A percentile compares a stretch with the other conserved stretches of the same genome.
phyloP scores from a whole-genome alignment of 352 stramenopile genomes.

The Globisporangium radiosum region DNA sequence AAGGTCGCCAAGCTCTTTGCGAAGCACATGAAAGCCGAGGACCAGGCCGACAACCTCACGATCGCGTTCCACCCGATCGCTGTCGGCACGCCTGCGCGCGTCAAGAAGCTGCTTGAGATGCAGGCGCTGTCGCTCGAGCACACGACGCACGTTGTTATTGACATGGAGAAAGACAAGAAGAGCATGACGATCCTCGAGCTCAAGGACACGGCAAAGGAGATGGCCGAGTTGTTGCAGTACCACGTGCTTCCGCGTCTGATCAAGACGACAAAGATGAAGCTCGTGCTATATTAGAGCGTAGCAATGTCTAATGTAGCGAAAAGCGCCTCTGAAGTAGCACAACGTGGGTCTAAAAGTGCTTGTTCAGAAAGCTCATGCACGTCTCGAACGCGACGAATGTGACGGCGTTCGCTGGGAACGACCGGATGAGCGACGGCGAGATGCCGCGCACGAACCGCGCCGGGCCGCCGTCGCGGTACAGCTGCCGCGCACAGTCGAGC shows the following conservation, averaged over 20 bases:
- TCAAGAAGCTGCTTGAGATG: conserved; percentile 79
- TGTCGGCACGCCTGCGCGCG: conserved; percentile 66
- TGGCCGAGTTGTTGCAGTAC: conserved; percentile 75
- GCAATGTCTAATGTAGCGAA: not conserved
- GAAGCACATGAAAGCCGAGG: conserved; percentile 89
- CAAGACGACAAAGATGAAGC: conserved; percentile 55
- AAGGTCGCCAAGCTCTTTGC: conserved; percentile 95
- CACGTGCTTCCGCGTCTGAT: conserved; percentile 61
- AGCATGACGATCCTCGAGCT: conserved; percentile 74
- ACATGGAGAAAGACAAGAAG: conserved; percentile 88
- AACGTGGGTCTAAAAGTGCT: conserved; percentile 42
- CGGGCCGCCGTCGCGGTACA: conserved; percentile 60
- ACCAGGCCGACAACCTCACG: conserved; percentile 84
- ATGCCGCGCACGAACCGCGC: conserved; percentile 77
- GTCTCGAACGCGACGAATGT: conserved; percentile 84
- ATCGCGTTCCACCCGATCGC: conserved; percentile 68
- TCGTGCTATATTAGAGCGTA: conserved; percentile 59
- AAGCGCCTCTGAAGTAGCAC: not conserved
- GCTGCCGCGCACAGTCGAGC: conserved; percentile 54
- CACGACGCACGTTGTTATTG: conserved; percentile 73
- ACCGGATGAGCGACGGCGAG: conserved; percentile 62
- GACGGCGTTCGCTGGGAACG: conserved; percentile 79
- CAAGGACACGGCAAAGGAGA: conserved; percentile 79
- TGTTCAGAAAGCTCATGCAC: conserved; percentile 65
- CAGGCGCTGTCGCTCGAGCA: conserved; percentile 67